Conservation (phyloP, 352 stramenopile species). For the Pythium aristosporum region DNA sequence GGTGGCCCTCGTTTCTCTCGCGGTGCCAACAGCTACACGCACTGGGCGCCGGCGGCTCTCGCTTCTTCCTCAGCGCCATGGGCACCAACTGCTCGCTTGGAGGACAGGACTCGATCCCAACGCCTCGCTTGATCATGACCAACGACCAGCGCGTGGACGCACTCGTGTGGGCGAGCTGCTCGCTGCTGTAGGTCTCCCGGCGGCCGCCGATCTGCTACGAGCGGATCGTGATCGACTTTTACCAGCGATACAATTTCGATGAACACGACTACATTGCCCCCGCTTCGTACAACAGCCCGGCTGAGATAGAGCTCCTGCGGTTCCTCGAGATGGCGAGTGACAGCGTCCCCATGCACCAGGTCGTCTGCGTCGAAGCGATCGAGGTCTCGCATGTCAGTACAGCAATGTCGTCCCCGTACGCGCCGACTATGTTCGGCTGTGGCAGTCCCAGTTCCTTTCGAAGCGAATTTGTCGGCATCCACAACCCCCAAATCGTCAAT, state of each 20-base stretch:
- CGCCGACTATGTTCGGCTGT: slow-evolving; percentile 38
- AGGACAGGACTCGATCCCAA: neutral
- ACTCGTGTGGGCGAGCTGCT: slow-evolving; percentile 49
- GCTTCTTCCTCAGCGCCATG: slow-evolving; percentile 35
- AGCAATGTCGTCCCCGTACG: too few species aligned
- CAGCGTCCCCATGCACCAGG: slow-evolving; percentile 19
- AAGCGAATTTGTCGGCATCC: slow-evolving; percentile 37
- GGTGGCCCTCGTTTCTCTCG: slow-evolving; percentile 42
- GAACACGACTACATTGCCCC: neutral
- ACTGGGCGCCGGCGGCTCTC: slow-evolving; percentile 13
- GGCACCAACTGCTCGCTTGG: slow-evolving; percentile 30
- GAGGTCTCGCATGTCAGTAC: neutral
- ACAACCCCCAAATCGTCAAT: slow-evolving; percentile 31
- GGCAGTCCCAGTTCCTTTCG: slow-evolving; percentile 31
- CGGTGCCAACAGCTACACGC: slow-evolving; percentile 29
- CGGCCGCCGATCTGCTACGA: slow-evolving; percentile 43
- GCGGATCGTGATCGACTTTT: slow-evolving; percentile 39
- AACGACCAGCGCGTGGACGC: slow-evolving; percentile 43
- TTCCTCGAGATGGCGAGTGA: slow-evolving; percentile 28
- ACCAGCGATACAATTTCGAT: slow-evolving; percentile 36
- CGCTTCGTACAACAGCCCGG: slow-evolving; percentile 10
- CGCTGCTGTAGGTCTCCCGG: slow-evolving; percentile 38
- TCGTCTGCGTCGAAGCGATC: slow-evolving; percentile 23
- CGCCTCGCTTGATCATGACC: slow-evolving; percentile 32
- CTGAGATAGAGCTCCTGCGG: slow-evolving; percentile 29